Conservation (phyloP, 2,329 filamentous ascomycete genomes). For the Colletotrichum sansevieriae region DNA sequence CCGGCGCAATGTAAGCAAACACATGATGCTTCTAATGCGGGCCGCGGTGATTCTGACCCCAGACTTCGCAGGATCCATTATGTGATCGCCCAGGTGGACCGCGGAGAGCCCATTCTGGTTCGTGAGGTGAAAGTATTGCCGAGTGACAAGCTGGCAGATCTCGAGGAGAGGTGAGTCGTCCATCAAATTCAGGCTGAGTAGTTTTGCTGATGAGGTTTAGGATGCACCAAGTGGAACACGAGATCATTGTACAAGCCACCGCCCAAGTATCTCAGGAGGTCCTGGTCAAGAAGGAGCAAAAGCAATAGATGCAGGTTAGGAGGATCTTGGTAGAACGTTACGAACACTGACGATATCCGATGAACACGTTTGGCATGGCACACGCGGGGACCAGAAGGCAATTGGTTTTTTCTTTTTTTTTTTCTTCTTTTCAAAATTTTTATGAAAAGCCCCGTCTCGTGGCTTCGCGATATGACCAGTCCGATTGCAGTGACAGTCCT, state of each 20-base stretch:
- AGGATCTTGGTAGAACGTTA: neutral
- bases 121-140: constrained; percentile 75
- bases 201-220: constrained; percentile 50
- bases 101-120: constrained; percentile 67
- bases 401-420: too few species aligned
- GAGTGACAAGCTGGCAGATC: constrained; percentile 64
- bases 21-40: too few species aligned
- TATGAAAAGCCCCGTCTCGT: too few species aligned
- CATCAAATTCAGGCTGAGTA: neutral
- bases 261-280: constrained; percentile 60
- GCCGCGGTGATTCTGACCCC: neutral
- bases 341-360: neutral
- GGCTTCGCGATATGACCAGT: too few species aligned
- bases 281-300: constrained; percentile 28
- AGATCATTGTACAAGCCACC: constrained; percentile 82
- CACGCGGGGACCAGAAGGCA: too few species aligned
- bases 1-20: constrained; percentile 76
- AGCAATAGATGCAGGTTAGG: neutral
- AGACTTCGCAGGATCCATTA: constrained; percentile 74
- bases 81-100: constrained; percentile 84
- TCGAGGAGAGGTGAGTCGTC: constrained; percentile 64
- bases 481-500: too few species aligned
- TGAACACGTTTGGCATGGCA: too few species aligned
- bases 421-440: too few species aligned
- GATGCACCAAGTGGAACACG: constrained; percentile 83